These are phyloP conservation scores for Echium plantagineum DNA, from an alignment of 257 asterid species.

Conservation along the genomic window DNA sequence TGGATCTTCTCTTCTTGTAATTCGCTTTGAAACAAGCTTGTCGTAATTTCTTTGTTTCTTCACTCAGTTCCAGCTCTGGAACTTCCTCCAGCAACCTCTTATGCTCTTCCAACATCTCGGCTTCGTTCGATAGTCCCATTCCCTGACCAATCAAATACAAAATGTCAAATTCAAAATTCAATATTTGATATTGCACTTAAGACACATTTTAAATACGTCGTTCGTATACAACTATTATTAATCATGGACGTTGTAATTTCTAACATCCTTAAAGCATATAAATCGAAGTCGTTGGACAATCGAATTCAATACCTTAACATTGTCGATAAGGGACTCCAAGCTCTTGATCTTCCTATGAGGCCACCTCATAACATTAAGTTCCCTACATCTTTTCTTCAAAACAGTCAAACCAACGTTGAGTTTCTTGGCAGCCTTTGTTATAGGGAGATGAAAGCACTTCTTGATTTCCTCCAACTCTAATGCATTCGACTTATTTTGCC, in stretches of 20 bases:
- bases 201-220: too few relatives aligned
- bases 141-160: slow-evolving; percentile 28
- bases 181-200: too few relatives aligned
- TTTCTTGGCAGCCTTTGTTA: slow-evolving; percentile 68
- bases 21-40: slow-evolving; percentile 94
- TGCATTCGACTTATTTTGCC: slow-evolving; percentile 25
- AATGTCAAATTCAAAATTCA: too few relatives aligned
- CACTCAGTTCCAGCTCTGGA: slow-evolving; percentile 75
- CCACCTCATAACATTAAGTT: slow-evolving; percentile 65
- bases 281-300: too few relatives aligned
- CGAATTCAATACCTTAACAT: too few relatives aligned
- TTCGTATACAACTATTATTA: too few relatives aligned
- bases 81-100: slow-evolving; percentile 43
- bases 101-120: slow-evolving; percentile 69
- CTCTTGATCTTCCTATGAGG: slow-evolving; percentile 91
- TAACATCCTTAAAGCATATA: too few relatives aligned
- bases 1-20: slow-evolving; percentile 73
- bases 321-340: slow-evolving; percentile 51
- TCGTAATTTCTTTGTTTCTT: slow-evolving; percentile 64
- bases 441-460: slow-evolving; percentile 59
- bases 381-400: slow-evolving; percentile 71
- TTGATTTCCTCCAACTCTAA: slow-evolving; percentile 55
- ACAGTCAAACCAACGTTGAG: slow-evolving; percentile 71
- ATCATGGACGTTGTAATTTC: too few relatives aligned
- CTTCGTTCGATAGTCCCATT: slow-evolving; percentile 51